phyloP scores from a whole-genome alignment of 2,329 filamentous ascomycete genomes.

The Aspergillus neotritici region DNA sequence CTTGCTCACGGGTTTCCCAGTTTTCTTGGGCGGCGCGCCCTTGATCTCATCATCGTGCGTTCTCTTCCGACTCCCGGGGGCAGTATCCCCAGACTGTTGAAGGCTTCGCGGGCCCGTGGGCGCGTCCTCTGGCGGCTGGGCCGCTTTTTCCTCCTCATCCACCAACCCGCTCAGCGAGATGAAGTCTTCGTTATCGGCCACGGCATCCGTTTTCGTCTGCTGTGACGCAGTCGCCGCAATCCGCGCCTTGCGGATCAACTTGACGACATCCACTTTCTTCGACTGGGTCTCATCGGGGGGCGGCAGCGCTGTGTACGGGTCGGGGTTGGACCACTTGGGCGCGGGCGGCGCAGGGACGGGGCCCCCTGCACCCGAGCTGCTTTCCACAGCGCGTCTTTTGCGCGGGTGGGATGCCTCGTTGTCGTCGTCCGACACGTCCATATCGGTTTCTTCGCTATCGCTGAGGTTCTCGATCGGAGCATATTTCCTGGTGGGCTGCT shows the following conservation, averaged over 20 bases:
- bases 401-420: conserved; percentile 30
- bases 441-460: conserved; percentile 43
- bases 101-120: conserved; percentile 32
- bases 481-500: conserved; percentile 30
- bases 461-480: conserved; percentile 35
- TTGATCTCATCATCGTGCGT: conserved; percentile 66
- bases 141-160: conserved; percentile 41
- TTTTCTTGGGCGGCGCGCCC: conserved; percentile 48
- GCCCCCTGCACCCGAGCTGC: conserved; percentile 14
- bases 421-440: conserved; percentile 40
- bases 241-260: conserved; percentile 85
- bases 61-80: conserved; percentile 65
- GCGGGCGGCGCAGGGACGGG: conserved; percentile 26
- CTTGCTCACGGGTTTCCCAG: conserved; percentile 48
- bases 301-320: conserved; percentile 84
- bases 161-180: conserved; percentile 75
- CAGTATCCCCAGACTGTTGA: conserved; percentile 36
- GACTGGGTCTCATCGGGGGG: conserved; percentile 66
- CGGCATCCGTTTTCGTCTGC: conserved; percentile 49
- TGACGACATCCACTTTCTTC: conserved; percentile 82
- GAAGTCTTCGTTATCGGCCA: conserved; percentile 67
- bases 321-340: conserved; percentile 92
- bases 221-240: conserved; percentile 49
- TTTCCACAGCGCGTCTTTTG: conserved; percentile 33
- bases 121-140: conserved; percentile 31